Evolutionary conservation across 1,284 basidiomycete genomes (phyloP).

Genomic region (Ganoderma lucidum): DNA sequence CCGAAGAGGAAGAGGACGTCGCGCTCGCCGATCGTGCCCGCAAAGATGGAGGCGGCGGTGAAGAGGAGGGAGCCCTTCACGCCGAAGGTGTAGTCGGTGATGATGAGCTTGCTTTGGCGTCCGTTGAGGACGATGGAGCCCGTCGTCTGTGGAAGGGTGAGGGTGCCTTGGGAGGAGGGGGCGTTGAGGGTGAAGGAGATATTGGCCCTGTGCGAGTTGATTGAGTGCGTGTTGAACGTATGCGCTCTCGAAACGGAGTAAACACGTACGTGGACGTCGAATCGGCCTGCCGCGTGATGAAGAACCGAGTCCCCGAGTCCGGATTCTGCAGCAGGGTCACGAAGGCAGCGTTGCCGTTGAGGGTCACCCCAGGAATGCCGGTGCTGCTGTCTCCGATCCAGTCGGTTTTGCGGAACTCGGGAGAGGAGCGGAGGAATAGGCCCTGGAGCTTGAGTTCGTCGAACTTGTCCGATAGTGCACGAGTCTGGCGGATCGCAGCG

Average conservation of each 20-base stretch:
- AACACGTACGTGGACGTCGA: slow-evolving; percentile 69
- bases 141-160: slow-evolving; percentile 63
- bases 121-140: slow-evolving; percentile 67
- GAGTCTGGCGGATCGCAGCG: slow-evolving; percentile 70
- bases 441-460: slow-evolving; percentile 79
- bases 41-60: slow-evolving; percentile 76
- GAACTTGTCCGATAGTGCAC: slow-evolving; percentile 71
- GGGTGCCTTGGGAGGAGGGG: slow-evolving; percentile 54
- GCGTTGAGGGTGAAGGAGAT: slow-evolving; percentile 65
- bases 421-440: slow-evolving; percentile 63
- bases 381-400: slow-evolving; percentile 51
- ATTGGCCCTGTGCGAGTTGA: slow-evolving; percentile 46
- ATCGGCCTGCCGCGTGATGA: slow-evolving; percentile 70
- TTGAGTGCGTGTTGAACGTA: background rate
- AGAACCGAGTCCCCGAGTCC: slow-evolving; percentile 70
- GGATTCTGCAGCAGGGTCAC: slow-evolving; percentile 72
- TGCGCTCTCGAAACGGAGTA: background rate
- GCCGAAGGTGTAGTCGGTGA: slow-evolving; percentile 75
- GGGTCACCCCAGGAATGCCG: slow-evolving; percentile 69
- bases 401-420: too few species aligned
- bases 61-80: slow-evolving; percentile 57
- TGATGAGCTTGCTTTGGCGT: slow-evolving; percentile 74
- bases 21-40: slow-evolving; percentile 69
- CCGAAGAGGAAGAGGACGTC: slow-evolving; percentile 79
- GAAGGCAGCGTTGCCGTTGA: slow-evolving; percentile 49